Base-by-base conservation (phyloP, 176 grass and related monocot species). In the Saccharum spontaneum region DNA sequence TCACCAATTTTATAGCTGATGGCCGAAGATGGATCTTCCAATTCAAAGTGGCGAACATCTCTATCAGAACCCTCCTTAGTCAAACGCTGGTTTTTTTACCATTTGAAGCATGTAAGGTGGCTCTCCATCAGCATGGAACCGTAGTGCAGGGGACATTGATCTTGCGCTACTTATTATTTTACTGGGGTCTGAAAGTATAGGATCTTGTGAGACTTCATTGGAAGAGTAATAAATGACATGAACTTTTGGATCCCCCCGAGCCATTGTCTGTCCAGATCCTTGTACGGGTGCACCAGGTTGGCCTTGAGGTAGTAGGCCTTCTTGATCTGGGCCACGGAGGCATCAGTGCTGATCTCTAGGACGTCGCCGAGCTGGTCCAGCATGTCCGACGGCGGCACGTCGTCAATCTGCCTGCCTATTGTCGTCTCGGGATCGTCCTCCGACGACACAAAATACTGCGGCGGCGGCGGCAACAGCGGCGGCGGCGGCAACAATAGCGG, bases 21-120 rank as follows among this genome's bases (percentile, higher is more conserved):
- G 70, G 28, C 77, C 93, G 74, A 92, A 24, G 86, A 85, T 80
- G 88, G 76, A 88, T 84, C 16, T 89, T 98, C 88, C 50, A 98
- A 86, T 87, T 93, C 90, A 79, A 98, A 94, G 84, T 94, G 91
- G 46, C 81, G 88, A 77, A 95, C 96, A 71, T 98, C 88, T 95
- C 90, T 94, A 50, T 84, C 88, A 86, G 86, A 76, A 57, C 69
- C 71, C 49, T 77, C 83, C 81, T 94, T 92, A 39, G 91, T 88
- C 66, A 95, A 83, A 54, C n/a, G 46, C 59, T 72, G 71, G 63
- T 89, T 91, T 89, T 84, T 85, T 66, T 94, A 89, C 96, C 93
- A 98, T 86, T 43, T 77, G 85, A 73, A 98, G 88, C 73, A 98
- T 89, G 87, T 89, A 86, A 60, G 93, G 91, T 34, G 93, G 91